Evolutionary conservation across 2,329 filamentous ascomycete genomes (phyloP).

Genomic region (Cadophora malorum): DNA sequence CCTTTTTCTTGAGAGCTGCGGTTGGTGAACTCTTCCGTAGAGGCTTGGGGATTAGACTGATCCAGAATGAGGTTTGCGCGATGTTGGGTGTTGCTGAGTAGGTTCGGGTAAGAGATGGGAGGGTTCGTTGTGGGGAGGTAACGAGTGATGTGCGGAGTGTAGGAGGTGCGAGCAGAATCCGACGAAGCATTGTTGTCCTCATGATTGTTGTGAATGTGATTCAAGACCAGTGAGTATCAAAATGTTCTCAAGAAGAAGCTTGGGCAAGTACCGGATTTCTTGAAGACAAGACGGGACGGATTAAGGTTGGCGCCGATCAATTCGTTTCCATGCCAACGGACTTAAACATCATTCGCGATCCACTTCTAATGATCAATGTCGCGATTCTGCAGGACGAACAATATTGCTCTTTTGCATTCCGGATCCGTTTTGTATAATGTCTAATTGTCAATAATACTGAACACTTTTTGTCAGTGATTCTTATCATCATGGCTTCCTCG

Average conservation of each 20-base stretch:
- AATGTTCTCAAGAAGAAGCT: neutral
- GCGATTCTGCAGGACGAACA: conserved; percentile 20
- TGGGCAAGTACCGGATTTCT: neutral
- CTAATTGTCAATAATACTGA: conserved; percentile 41
- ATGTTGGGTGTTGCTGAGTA: conserved; percentile 49
- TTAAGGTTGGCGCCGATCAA: neutral
- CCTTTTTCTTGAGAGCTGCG: conserved; percentile 46
- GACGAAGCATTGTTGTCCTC: conserved; percentile 34
- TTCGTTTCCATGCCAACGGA: conserved; percentile 21
- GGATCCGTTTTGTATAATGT: conserved; percentile 43
- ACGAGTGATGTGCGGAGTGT: conserved; percentile 36
- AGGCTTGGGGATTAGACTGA: conserved; percentile 71
- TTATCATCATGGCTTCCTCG: conserved; percentile 49
- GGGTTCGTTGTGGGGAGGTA: conserved; percentile 22
- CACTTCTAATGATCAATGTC: neutral
- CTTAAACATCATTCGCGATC: neutral
- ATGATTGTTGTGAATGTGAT: neutral
- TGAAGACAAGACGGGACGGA: conserved; percentile 6
- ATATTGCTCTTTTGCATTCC: conserved; percentile 28
- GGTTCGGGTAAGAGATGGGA: conserved; percentile 25
- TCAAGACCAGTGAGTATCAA: neutral
- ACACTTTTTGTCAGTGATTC: conserved; percentile 26
- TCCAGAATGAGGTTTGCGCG: conserved; percentile 62
- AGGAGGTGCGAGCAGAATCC: conserved; percentile 38
- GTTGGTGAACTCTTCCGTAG: conserved; percentile 55